These are phyloP conservation scores for Coemansia sp. DNA, from an alignment of 192 early-diverging fungal genomes.

Conservation along the genomic window DNA sequence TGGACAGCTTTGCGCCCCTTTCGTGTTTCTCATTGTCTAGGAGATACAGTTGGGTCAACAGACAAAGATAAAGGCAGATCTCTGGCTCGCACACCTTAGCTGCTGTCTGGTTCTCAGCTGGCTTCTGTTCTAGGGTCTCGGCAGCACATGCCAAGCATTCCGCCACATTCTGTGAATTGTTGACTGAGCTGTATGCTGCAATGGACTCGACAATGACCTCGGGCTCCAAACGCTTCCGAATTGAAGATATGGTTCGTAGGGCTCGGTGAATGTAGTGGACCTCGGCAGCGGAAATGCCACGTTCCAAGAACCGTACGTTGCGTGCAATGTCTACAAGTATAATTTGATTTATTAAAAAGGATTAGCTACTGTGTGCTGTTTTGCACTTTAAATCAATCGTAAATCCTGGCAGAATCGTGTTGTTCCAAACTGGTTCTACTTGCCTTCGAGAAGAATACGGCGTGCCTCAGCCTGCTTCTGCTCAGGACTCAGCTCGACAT, in stretches of 20 bases:
- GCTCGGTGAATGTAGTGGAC: conserved; percentile 86
- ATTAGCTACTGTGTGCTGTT: neutral
- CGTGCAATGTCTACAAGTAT: conserved; percentile 79
- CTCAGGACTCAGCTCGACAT: conserved; percentile 40
- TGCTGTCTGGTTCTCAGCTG: conserved; percentile 8
- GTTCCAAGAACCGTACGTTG: conserved; percentile 79
- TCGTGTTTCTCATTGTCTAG: conserved; percentile 75
- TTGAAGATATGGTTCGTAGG: conserved; percentile 73
- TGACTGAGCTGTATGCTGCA: conserved; percentile 42
- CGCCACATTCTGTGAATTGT: conserved; percentile 19
- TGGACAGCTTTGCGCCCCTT: conserved; percentile 69
- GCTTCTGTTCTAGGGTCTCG: conserved; percentile 14
- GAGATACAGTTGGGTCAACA: conserved; percentile 77
- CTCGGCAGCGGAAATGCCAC: conserved; percentile 81
- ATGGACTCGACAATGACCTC: conserved; percentile 64
- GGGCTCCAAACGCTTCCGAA: conserved; percentile 76
- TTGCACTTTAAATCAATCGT: no score
- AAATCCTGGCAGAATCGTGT: no score
- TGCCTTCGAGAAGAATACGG: conserved; percentile 51
- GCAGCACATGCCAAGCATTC: conserved; percentile 21
- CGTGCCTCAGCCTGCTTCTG: conserved; percentile 50
- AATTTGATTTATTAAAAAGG: neutral
- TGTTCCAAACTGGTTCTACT: neutral
- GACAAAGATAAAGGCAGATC: conserved; percentile 79
- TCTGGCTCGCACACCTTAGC: conserved; percentile 65